Base-by-base conservation (phyloP, 805 yeast genomes). In the Spencermartinsiella europaea region DNA sequence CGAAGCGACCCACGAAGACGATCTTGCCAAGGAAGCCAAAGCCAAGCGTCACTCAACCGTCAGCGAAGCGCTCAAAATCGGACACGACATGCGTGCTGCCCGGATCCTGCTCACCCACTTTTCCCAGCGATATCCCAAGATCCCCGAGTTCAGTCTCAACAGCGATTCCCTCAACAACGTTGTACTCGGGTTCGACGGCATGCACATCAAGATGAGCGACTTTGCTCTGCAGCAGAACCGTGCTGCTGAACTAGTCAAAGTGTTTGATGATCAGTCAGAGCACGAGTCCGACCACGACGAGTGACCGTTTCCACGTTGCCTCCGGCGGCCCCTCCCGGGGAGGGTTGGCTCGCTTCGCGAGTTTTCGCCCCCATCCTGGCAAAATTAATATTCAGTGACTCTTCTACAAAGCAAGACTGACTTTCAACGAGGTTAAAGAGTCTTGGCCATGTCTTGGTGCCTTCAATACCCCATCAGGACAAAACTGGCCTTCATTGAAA, bases 1-100 rank as follows among this genome's bases (percentile, higher is more conserved):
- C 64, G 99, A 93, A 63, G 90, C 97, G 0, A 87, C 99, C 0
- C 75, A 93, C 51, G 96, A 87, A 47, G 86, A 88, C 62, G 85
- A 76, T 27, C 70, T 88, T 40, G 68, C 73, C 4, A 80, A 76
- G 45, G 97, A 89, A 62, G 99, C 99, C 0, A 64, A 76, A 21
- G 73, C 76, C 28, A 93, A 93, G 62, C 77, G 79, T 50, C 99
- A 93, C 61, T 81, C 95, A 12, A 93, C 99, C 0, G 78, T 89
- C 46, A 76, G 84, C 17, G 98, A 91, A 60, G 98, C 98, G 0
- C 72, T 90, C 22, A 70, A 68, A 14, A 80, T 89, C 2, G 79
- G 86, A 0, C 70, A 75, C 46, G 64, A 69, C 33, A 91, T 93
- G 98, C 66, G 74, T 19, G 88, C 90, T 20, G 70, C 73, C 25